Conservation (phyloP, 768 basidiomycete species). For the Kwoniella sp. region DNA sequence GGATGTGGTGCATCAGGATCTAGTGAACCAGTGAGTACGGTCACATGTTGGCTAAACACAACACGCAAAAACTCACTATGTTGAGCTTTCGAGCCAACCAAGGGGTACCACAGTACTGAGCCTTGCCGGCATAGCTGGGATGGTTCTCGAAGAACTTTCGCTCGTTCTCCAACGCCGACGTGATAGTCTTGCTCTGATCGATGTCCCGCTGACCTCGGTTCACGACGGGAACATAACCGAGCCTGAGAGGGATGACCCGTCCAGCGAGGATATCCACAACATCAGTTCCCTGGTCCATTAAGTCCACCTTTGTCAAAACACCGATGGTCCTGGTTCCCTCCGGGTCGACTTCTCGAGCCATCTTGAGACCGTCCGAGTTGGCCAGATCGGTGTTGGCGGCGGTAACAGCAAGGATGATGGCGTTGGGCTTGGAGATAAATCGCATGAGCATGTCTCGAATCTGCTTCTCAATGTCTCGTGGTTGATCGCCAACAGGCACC, state of each 20-base stretch:
- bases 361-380: slow-evolving; percentile 93
- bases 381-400: slow-evolving; percentile 95
- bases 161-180: slow-evolving; percentile 79
- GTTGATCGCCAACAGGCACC: slow-evolving; percentile 93
- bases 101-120: slow-evolving; percentile 94
- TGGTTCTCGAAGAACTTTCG: slow-evolving; percentile 93
- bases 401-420: slow-evolving; percentile 94
- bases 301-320: slow-evolving; percentile 95
- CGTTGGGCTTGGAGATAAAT: slow-evolving; percentile 90
- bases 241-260: slow-evolving; percentile 86
- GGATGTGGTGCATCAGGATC: slow-evolving; percentile 99
- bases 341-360: slow-evolving; percentile 95
- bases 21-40: slow-evolving; percentile 42
- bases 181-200: slow-evolving; percentile 79
- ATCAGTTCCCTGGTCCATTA: slow-evolving; percentile 98
- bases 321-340: slow-evolving; percentile 96
- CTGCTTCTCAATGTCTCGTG: slow-evolving; percentile 94
- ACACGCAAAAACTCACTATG: slow-evolving; percentile 59
- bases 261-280: slow-evolving; percentile 98
- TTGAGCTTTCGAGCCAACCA: slow-evolving; percentile 92
- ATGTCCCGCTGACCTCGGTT: slow-evolving; percentile 98
- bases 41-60: neutral
- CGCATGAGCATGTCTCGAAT: slow-evolving; percentile 94
- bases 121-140: slow-evolving; percentile 83
- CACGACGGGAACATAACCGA: slow-evolving; percentile 98